Base-by-base conservation (phyloP, 2,329 filamentous ascomycete species). In the Aureobasidium sp. region DNA sequence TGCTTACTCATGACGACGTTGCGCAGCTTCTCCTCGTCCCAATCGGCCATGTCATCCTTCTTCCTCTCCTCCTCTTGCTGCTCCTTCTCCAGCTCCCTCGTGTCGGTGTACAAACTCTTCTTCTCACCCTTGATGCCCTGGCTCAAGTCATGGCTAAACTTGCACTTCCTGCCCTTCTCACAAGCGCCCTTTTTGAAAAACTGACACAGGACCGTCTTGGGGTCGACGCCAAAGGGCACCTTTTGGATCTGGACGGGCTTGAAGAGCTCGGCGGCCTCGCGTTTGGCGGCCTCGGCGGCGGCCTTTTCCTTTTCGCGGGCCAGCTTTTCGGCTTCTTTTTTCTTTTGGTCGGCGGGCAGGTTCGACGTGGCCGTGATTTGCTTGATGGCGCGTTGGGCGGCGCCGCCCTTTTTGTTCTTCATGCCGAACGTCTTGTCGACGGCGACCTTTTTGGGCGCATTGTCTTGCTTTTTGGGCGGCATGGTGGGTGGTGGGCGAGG, bases 361-460 rank as follows among this genome's bases (percentile, higher is more conserved):
- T 88, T 86, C 58, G 87, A 83, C 70, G 91, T 88, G 51, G 87
- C 83, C 68, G 87, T 79, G 74, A 99, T 84, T 70, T 91, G 89
- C 63, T 89, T 87, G 73, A 99, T 97, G 69, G 92, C 86, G 77
- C 87, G 96, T 78, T 97, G 90, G 61, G 91, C 93, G 58, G 85
- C 87, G 62, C 86, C 88, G 68, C 94, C 94, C 82, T 97, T 99
- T 82, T 99, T 99, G 74, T 99, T 99, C 80, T 99, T 99, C 94
- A 99, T 97, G 70, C 94, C 94, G 82, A 99, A 99, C 53, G 94
- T 96, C 80, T 93, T 94, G 81, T 99, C 94, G 66, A 94, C 91
- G 66, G 91, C 89, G 48, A 81, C 71, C 78, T 91, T 91, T 69
- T 74, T 73, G 68, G 76, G 75, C 71, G 79, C 78, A 62, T 78